Base-by-base conservation (phyloP, 2,329 filamentous ascomycete genomes). In the Sclerotinia trifoliorum region DNA sequence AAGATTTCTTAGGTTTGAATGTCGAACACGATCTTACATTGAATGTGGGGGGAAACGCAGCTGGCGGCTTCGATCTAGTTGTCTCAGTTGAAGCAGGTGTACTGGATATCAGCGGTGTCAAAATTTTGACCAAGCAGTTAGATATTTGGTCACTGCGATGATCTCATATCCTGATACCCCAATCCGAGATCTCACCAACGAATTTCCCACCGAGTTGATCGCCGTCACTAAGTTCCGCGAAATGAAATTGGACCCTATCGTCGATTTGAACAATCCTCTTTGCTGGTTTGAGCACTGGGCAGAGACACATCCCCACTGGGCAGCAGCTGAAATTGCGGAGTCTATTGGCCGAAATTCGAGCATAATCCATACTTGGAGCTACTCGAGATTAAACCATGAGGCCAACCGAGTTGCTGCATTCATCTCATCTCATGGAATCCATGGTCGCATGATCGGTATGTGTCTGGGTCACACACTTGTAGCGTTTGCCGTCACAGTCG, bases 271-370 rank as follows among this genome's bases (percentile, higher is more conserved):
- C 15, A 63, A 63, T 35, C 61, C 61, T n/a, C 61, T 63, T 15
- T 63, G 61, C n/a, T 63, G 61, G 61, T 52, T 63, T 17, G 61
- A 63, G 61, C 61, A 63, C 17, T 63, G 48, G 61, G 48, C 61
- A 21, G 29, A 51, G 49, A 49, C 49, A 5, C 49, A 32, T n/a
- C 61, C 61, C 6, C 48, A 63, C n/a, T 63, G 61, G 61, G 44
- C 48, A 19, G 61, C 61, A 5, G 48, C 32, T 4, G 61, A 63
- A 10, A 63, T 63, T 5, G 61, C 61, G 35, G 61, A 63, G 13
- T 63, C 61, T n/a, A 49, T 63, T 11, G 21, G 17, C 19, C n/a
- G 32, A 17, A 24, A 49, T 13, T 52, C 48, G n/a, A 63, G 61
- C 7, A 39, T 29, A 29, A 63, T 49, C 8, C 61, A 42, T 39